Conservation (phyloP, 2,329 filamentous ascomycete species). For the Diaporthe sp. region DNA sequence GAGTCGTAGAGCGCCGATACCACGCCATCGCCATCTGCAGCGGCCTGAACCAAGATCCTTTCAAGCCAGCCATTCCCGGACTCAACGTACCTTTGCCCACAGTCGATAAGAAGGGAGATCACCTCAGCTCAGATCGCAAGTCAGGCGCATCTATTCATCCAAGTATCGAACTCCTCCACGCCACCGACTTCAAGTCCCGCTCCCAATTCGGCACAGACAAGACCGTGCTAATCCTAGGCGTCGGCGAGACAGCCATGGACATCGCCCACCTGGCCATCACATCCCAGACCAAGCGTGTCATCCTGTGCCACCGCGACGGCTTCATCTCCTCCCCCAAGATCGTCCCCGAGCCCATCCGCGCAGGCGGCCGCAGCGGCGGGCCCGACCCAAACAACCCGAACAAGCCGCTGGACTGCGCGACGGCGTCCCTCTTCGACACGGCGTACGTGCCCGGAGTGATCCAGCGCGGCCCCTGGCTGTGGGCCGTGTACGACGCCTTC, state of each 20-base stretch:
- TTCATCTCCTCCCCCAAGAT: conserved; percentile 56
- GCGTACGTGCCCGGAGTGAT: conserved; percentile 54
- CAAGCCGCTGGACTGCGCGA: conserved; percentile 62
- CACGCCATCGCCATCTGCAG: conserved; percentile 57
- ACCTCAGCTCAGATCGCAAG: too few species aligned
- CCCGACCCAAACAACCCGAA: conserved; percentile 49
- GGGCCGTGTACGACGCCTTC: conserved; percentile 62
- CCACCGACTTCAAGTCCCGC: conserved; percentile 53
- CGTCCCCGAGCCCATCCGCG: conserved; percentile 41
- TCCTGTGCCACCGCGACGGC: conserved; percentile 55
- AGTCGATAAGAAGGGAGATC: neutral
- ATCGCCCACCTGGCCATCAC: conserved; percentile 54
- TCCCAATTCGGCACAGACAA: conserved; percentile 52
- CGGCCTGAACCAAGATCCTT: conserved; percentile 53
- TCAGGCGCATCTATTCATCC: conserved; percentile 36
- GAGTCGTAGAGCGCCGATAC: neutral
- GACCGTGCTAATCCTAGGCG: conserved; percentile 54
- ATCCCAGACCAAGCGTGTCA: conserved; percentile 52
- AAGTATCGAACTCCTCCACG: conserved; percentile 49
- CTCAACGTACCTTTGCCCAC: neutral
- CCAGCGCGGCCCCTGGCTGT: conserved; percentile 50
- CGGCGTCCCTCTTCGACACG: conserved; percentile 65
- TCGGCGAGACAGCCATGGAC: conserved; percentile 56
- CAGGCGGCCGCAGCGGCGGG: conserved; percentile 42
- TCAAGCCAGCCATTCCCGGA: conserved; percentile 49